Base-by-base conservation (phyloP, 2,329 filamentous ascomycete genomes). In the Arachnomyces sp. region DNA sequence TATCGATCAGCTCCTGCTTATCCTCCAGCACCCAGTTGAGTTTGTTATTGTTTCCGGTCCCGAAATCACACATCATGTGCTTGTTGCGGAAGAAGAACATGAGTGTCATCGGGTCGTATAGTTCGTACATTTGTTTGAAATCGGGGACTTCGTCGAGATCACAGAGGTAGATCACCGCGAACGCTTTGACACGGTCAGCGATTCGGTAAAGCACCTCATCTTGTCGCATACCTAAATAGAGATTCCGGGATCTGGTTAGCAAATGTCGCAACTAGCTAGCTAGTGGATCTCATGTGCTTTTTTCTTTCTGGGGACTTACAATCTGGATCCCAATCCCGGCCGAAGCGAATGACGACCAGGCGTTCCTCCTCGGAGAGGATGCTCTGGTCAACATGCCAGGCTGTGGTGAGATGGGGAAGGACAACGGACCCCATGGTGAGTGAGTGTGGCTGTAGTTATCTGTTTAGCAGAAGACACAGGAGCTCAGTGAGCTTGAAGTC, bases 31-130 rank as follows among this genome's bases (percentile, higher is more conserved):
- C 86, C 82, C 87, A 95, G 61, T 95, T 95, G 52, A 95, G 73
- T 65, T 96, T 96, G 65, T 98, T 98, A 66, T 98, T 98, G 69
- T 98, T 95, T 50, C 92, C 92, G 2, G 92, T 98, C 34, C 90
- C 90, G 53, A 95, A 88, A 32, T 47, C 43, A 36, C 63, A 66
- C 61, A 67, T 94, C 80, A 96, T 96, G 67, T 95, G 88, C 64
- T 98, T 98, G 63, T 98, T 98, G 46, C 90, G 80, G 72, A 89
- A 95, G 74, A 95, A 95, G 72, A 86, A 94, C 85, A 95, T 95
- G 65, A 96, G 81, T 3, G 92, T 94, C 68, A 89, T 86, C 1
- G 88, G 81, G 60, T 98, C 86, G 71, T 92, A 89, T 4, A 89
- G 73, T 60, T 88, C 75, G 72, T 95, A 95, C 90, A 96, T 96